Evolutionary conservation across 176 grass and related monocot genomes (phyloP).

Genomic region (Bromus sterilis): DNA sequence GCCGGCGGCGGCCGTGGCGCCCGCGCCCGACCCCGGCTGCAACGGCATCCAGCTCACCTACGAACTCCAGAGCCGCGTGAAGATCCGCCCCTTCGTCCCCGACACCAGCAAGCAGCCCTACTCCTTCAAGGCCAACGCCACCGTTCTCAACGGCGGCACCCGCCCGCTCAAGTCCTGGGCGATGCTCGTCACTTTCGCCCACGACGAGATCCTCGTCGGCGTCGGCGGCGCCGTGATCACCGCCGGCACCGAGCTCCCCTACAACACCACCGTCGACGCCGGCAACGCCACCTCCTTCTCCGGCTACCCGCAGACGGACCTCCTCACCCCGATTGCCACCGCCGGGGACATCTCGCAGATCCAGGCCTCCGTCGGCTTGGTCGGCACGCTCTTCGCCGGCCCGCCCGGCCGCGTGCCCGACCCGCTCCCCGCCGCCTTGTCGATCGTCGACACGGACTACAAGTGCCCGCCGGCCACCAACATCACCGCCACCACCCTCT

Average conservation of each 20-base stretch:
- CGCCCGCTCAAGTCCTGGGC: slow-evolving; percentile 65
- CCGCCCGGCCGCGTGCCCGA: slow-evolving; percentile 25
- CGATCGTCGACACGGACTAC: slow-evolving; percentile 50
- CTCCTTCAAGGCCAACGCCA: slow-evolving; percentile 49
- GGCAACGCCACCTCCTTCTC: slow-evolving; percentile 82
- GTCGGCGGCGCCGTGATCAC: slow-evolving; percentile 63
- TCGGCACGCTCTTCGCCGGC: slow-evolving; percentile 67
- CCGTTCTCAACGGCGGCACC: slow-evolving; percentile 64
- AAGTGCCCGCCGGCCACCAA: slow-evolving; percentile 37
- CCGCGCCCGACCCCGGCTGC: slow-evolving; percentile 55
- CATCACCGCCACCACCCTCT: not conserved
- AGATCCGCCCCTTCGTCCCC: slow-evolving; percentile 61
- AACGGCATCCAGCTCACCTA: slow-evolving; percentile 76
- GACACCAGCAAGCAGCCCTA: slow-evolving; percentile 66
- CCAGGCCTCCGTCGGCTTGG: slow-evolving; percentile 38
- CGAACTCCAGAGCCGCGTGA: slow-evolving; percentile 2
- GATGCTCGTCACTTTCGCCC: slow-evolving; percentile 43
- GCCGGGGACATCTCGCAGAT: slow-evolving; percentile 46
- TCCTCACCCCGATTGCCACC: slow-evolving; percentile 74
- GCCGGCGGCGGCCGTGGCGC: slow-evolving; percentile 29
- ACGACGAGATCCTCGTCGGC: slow-evolving; percentile 74
- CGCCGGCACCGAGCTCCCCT: slow-evolving; percentile 50
- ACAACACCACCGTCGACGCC: slow-evolving; percentile 60
- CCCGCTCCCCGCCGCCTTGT: slow-evolving; percentile 50
- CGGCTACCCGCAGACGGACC: slow-evolving; percentile 69